phyloP scores from a whole-genome alignment of 352 stramenopile species.

The Phytophthora cryptogea region DNA sequence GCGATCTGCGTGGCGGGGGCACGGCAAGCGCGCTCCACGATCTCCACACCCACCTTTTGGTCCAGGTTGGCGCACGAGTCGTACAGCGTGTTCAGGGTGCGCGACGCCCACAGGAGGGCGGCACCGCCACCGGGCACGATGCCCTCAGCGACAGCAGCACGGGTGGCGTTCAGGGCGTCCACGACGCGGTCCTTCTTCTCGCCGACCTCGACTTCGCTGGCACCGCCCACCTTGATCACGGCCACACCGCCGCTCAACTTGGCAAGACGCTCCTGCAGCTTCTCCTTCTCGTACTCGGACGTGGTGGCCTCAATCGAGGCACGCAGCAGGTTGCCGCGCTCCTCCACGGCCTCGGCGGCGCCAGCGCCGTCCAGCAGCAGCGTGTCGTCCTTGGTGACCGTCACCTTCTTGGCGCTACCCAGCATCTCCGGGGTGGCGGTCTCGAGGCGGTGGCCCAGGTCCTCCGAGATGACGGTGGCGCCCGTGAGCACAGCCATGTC shows the following conservation, averaged over 20 bases:
- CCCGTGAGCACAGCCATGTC: constrained; percentile 99
- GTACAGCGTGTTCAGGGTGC: constrained; percentile 90
- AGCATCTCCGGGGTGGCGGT: constrained; percentile 95
- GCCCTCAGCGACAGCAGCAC: constrained; percentile 98
- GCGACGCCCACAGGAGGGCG: constrained; percentile 97
- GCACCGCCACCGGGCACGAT: constrained; percentile 99
- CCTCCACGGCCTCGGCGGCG: constrained; percentile 93
- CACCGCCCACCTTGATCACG: constrained; percentile 99
- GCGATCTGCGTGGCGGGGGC: constrained; percentile 97
- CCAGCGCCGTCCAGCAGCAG: constrained; percentile 97
- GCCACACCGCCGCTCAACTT: constrained; percentile 99
- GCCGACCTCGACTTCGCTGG: constrained; percentile 98
- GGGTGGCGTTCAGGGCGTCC: constrained; percentile 99
- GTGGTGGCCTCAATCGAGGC: constrained; percentile 96
- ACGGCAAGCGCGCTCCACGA: constrained; percentile 95
- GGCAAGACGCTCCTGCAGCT: constrained; percentile 99
- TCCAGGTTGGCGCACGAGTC: constrained; percentile 95
- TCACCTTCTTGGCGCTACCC: constrained; percentile 94
- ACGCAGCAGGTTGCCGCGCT: constrained; percentile 96
- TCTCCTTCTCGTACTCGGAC: constrained; percentile 99
- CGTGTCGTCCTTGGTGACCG: constrained; percentile 99
- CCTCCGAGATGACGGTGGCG: constrained; percentile 97
- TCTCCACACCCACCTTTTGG: constrained; percentile 98
- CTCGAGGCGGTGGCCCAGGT: constrained; percentile 99
- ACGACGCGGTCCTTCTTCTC: constrained; percentile 99